Evolutionary conservation across 2,329 filamentous ascomycete species (phyloP), one percentile per base, ranked within the genome.

Genomic region (Pleoardoris graminearum): DNA sequence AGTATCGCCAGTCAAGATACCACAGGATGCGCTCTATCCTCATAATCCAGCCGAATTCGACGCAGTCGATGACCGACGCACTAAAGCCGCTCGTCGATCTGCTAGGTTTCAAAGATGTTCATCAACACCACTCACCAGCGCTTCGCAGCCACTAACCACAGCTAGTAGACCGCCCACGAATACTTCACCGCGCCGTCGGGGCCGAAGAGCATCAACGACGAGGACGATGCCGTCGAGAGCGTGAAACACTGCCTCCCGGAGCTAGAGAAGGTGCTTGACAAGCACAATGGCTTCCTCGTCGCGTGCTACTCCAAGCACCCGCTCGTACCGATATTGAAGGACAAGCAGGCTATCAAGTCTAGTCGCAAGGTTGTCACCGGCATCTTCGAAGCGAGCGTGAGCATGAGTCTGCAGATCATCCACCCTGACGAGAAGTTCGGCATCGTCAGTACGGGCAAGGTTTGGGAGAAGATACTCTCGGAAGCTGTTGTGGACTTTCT

Each of bases 261-360:
- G 53, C 68, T 89, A 5, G 68, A 75, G 22, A 68, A 77, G 1
- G 54, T 74, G 0, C 68, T 82, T 0, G 53, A 70, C 2, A 62
- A 74, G 23, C 85, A 90, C 70, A 86, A 94, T 66, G 91, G 82
- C n/a, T 86, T 95, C 56, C 80, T 97, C 0, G 82, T 97, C 2
- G 91, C 91, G 17, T 97, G 93, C 76, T 97, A 90, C 76, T 94
- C 89, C 54, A 85, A 88, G 1, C 91, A 97, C 67, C 85, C 88
- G 0, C 81, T 97, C 0, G 89, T 96, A 0, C 71, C 78, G 0
- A 72, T 80, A 43, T 75, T 96, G 10, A 79, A 79, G 53, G 58
- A 74, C n/a, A 65, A 76, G 12, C 72, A 77, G 11, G 58, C 67
- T 1, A 63, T 70, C 47, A 73, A 70, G 5, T 53, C 60, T 12